Percentiles rank a stretch among this genome's conserved stretches.
These are phyloP conservation scores for Phaeomoniella chlamydospora DNA, from an alignment of 2,329 filamentous ascomycete genomes.

Conservation along the genomic window DNA sequence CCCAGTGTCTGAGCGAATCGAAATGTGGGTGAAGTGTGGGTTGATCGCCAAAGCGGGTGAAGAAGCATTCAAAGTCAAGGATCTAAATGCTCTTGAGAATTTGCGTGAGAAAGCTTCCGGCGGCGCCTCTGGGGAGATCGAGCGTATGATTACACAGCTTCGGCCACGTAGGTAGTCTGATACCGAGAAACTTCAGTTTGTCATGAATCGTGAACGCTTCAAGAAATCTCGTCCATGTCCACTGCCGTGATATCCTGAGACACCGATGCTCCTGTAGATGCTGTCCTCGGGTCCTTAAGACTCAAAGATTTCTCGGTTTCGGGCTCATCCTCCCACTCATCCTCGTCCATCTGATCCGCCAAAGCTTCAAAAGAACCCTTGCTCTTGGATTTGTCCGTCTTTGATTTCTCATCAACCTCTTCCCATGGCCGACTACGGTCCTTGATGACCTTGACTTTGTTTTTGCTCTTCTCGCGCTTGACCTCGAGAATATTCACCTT, in stretches of 20 bases:
- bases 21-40: conserved; percentile 95
- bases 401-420: conserved; percentile 21
- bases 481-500: conserved; percentile 39
- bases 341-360: conserved; percentile 35
- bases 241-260: too few species aligned
- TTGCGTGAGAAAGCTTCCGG: conserved; percentile 61
- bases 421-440: conserved; percentile 30
- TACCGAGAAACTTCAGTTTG: background rate
- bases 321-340: conserved; percentile 31
- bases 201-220: conserved; percentile 10
- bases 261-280: conserved; percentile 8
- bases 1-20: conserved; percentile 53
- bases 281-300: conserved; percentile 5
- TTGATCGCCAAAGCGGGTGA: conserved; percentile 79
- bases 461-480: conserved; percentile 38
- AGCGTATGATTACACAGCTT: conserved; percentile 53
- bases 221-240: conserved; percentile 29
- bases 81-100: conserved; percentile 58
- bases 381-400: conserved; percentile 10
- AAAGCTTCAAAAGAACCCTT: conserved; percentile 21
- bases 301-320: conserved; percentile 14
- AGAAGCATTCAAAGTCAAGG: conserved; percentile 72
- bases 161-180: conserved; percentile 23
- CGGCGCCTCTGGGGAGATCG: conserved; percentile 62
- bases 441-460: conserved; percentile 31